Percentiles rank a stretch among this genome's conserved stretches.
Conservation (phyloP, 768 basidiomycete genomes). For the Auricularia sp. region DNA sequence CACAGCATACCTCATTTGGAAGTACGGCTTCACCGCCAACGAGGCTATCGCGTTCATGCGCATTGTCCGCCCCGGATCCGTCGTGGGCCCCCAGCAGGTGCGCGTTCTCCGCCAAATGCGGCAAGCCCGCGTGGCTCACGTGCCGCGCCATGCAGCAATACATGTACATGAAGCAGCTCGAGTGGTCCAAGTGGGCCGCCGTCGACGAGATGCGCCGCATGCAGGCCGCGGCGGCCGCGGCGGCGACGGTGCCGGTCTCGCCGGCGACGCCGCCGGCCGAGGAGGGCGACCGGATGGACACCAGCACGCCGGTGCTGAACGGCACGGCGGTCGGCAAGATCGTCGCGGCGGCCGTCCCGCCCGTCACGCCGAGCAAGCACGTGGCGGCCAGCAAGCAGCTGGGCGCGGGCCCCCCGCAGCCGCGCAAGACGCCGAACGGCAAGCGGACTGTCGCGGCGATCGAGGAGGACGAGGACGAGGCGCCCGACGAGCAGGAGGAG, state of each 20-base stretch:
- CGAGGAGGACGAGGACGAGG: constrained; percentile 19
- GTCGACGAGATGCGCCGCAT: constrained; percentile 61
- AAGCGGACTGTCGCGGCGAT: constrained; percentile 39
- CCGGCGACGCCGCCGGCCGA: constrained; percentile 78
- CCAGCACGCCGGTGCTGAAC: background rate
- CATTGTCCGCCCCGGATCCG: constrained; percentile 87
- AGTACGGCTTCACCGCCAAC: constrained; percentile 91
- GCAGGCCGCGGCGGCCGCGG: constrained; percentile 28
- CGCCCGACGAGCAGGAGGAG: background rate
- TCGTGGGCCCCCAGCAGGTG: constrained; percentile 78
- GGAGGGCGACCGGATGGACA: constrained; percentile 33
- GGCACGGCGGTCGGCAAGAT: background rate
- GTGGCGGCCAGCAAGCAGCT: constrained; percentile 64
- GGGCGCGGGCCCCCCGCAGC: constrained; percentile 63
- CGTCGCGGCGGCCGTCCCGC: constrained; percentile 27
- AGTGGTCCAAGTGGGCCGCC: constrained; percentile 91
- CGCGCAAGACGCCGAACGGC: constrained; percentile 74
- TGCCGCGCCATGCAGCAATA: constrained; percentile 44
- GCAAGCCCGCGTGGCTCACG: background rate
- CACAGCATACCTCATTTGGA: constrained; percentile 91
- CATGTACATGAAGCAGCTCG: constrained; percentile 87
- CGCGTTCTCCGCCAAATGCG: background rate
- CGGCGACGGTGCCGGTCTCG: constrained; percentile 42
- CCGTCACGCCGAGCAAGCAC: constrained; percentile 75
- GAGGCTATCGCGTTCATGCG: constrained; percentile 99